Conservation (phyloP, 2,329 filamentous ascomycete genomes). For the Colletotrichum musae region DNA sequence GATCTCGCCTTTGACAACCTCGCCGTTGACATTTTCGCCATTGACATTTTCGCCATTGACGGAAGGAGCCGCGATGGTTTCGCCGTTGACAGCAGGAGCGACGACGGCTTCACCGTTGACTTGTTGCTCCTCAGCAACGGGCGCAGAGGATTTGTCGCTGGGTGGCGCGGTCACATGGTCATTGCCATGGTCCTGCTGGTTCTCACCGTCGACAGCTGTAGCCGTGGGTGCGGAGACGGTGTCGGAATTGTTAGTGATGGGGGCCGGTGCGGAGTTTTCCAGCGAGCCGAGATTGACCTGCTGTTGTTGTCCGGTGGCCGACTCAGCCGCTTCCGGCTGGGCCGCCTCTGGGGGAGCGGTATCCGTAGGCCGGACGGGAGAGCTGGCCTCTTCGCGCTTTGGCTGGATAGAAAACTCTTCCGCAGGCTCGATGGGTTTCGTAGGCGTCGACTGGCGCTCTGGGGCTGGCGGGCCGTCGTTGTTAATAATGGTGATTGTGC, state of each 20-base stretch:
- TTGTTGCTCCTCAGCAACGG: neutral
- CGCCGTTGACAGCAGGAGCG: neutral
- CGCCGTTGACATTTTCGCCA: neutral
- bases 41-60: conserved; percentile 1
- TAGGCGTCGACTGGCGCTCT: conserved; percentile 3
- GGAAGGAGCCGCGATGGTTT: neutral
- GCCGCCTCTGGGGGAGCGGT: conserved; percentile 24
- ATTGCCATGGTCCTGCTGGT: neutral
- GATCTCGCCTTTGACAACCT: conserved; percentile 18
- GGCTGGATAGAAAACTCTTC: conserved; percentile 32
- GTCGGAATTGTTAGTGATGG: conserved; percentile 13
- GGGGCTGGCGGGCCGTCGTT: neutral
- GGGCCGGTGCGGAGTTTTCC: conserved; percentile 32
- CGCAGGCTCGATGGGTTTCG: neutral
- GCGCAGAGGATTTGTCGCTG: neutral
- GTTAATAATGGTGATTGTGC: conserved; percentile 38
- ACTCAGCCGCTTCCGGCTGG: conserved; percentile 35
- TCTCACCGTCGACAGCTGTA: neutral
- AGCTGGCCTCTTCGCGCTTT: conserved; percentile 36
- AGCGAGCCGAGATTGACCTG: conserved; percentile 17
- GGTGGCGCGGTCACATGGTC: conserved; percentile 8
- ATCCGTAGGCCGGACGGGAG: conserved; percentile 29
- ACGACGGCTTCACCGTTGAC: neutral
- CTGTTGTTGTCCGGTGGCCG: conserved; percentile 11
- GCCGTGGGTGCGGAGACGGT: neutral